Evolutionary conservation across 495 filamentous ascomycete species (phyloP), one percentile per base, ranked within the genome.

Genomic region (Endocarpon pusillum): DNA sequence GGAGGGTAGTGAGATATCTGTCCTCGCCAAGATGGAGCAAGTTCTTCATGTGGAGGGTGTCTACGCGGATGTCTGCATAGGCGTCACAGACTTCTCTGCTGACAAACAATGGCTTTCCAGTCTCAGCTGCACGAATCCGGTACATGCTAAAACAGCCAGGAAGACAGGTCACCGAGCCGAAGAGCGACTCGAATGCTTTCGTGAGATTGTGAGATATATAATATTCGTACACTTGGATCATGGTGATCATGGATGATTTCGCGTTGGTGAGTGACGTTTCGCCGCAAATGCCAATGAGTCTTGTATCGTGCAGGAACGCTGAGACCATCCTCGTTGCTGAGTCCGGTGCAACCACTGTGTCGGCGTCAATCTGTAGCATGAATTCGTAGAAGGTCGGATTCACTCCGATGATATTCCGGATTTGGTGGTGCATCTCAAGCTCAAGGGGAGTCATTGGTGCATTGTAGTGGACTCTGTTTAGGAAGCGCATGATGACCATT

Each of bases 161-260:
- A 37, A 99, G 62, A 69, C 89, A 99, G 28, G 89, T 99, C 40
- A 97, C 84, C 41, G 81, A 91, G 26, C 89, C 89, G 53, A 97
- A 97, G 42, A 97, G 68, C 57, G 78, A 86, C 53, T 97, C 89
- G 51, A 97, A 97, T n/a, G 89, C 91, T 58, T 97, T 97, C 47
- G 80, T 76, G 45, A 97, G 64, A 52, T 97, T 91, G 65, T 97
- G 89, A 35, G 91, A 96, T 41, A 97, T 97, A 59, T 86, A 97
- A 66, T 97, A 93, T 58, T 97, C 89, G 64, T 97, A 97, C 12
- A 97, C 89, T 55, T 97, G 89, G 41, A 99, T 96, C 86, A 96
- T 96, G 21, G 89, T 99, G 39, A 89, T 68, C 42, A 85, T 81
- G 10, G 86, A 93, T 11, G 79, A 67, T 54, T 94, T 92, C 33